Base-by-base conservation (phyloP, 805 yeast species). In the Candida lessepsii region DNA sequence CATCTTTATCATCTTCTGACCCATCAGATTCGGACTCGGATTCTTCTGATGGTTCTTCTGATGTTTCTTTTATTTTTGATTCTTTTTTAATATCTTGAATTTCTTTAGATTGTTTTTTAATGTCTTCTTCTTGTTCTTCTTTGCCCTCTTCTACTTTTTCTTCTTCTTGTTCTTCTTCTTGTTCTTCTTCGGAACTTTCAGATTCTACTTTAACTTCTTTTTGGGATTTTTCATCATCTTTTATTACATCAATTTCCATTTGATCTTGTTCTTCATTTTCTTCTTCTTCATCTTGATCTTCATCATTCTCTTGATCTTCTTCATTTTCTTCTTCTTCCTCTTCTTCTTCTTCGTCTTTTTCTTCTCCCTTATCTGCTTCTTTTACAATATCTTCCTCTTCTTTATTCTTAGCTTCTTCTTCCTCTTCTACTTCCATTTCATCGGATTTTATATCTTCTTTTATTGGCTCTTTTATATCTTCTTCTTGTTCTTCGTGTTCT, bases 131-230 rank as follows among this genome's bases (percentile, higher is more conserved):
- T 24, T 24, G 27, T 4, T 26, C n/a, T 21, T 27, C 43, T 17
- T 37, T 34, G 15, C 44, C 42, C 14, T 33, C 48, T 32, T 48
- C 49, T 21, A 38, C 43, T 18, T 45, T 52, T 42, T 46, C 45
- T 13, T 29, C 32, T 25, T 8, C 24, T 3, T 16, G 16, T 26
- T 32, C 42, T 18, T 42, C 31, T 23, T 33, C 45, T 18, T 26
- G 13, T n/a, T 41, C 46, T 25, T 37, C 32, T 11, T 24, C 38
- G 11, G 31, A 39, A 19, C 20, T 37, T 20, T 30, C 37, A 8
- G 43, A 45, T 36, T 35, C 47, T 39, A 18, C 30, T 14, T 20
- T 36, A 25, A 17, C 50, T 28, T 41, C 38, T 21, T n/a, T 29
- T 18, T 29, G 29, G 18, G 44, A 31, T 19, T 39, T 39, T n/a